Conservation (phyloP, 169 alveolate genomes). For the Babesia ovata region DNA sequence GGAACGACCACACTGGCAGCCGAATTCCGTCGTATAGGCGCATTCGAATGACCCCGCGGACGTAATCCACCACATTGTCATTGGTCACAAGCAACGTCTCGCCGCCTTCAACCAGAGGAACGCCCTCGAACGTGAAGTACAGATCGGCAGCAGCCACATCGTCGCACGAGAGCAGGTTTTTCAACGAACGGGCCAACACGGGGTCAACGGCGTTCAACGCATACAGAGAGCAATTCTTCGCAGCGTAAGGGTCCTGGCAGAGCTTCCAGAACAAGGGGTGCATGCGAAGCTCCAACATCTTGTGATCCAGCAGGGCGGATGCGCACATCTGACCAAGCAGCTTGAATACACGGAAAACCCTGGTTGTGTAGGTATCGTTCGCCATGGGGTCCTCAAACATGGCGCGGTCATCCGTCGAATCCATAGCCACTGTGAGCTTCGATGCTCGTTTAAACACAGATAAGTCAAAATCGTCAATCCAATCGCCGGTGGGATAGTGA, state of each 20-base stretch:
- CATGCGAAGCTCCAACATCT: slow-evolving; percentile 54
- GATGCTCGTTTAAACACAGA: slow-evolving; percentile 2
- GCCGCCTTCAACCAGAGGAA: slow-evolving; percentile 70
- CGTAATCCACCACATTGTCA: slow-evolving; percentile 66
- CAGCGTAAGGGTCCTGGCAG: slow-evolving; percentile 63
- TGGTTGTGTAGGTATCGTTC: background rate
- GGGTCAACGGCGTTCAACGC: slow-evolving; percentile 38
- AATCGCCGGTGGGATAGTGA: background rate
- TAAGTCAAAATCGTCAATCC: background rate
- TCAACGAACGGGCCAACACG: slow-evolving; percentile 20
- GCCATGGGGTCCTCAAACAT: background rate
- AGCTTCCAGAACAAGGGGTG: slow-evolving; percentile 77
- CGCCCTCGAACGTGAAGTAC: slow-evolving; percentile 57
- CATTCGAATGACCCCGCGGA: slow-evolving; percentile 55
- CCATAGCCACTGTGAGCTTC: background rate
- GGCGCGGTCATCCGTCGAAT: too few relatives aligned
- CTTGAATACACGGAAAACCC: slow-evolving; percentile 62
- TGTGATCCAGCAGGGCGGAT: slow-evolving; percentile 67
- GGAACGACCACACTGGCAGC: slow-evolving; percentile 72
- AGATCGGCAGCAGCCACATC: slow-evolving; percentile 7
- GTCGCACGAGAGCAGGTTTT: background rate
- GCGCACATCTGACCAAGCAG: slow-evolving; percentile 77
- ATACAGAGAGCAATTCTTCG: slow-evolving; percentile 58
- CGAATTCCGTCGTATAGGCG: slow-evolving; percentile 72
- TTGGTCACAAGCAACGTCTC: slow-evolving; percentile 52